A percentile compares a stretch with the other conserved stretches of the same genome.
Evolutionary conservation across 139 green algal genomes (phyloP).

Genomic region (Chlorella ohadii): DNA sequence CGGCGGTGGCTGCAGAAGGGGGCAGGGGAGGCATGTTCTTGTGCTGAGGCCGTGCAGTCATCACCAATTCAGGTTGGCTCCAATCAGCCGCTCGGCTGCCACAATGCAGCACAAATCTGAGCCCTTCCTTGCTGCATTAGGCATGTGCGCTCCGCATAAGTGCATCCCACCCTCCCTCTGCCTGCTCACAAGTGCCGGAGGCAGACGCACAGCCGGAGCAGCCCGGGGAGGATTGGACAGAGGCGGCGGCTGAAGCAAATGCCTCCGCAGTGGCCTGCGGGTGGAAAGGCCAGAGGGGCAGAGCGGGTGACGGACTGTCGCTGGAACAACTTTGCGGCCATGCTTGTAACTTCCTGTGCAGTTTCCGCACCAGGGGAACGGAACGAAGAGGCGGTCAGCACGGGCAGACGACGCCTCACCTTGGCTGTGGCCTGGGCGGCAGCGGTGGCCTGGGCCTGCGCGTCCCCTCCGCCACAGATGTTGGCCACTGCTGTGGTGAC

Average conservation of each 20-base stretch:
- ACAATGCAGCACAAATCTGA: background rate
- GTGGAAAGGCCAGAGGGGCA: too few species aligned
- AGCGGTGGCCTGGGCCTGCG: background rate
- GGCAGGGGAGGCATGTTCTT: background rate
- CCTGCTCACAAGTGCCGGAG: slow-evolving; percentile 19
- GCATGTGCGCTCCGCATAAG: too few species aligned
- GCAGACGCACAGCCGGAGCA: slow-evolving; percentile 19
- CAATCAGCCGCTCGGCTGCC: background rate
- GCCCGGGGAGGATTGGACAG: slow-evolving; percentile 10
- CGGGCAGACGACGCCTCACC: slow-evolving; percentile 11
- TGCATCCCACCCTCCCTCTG: too few species aligned
- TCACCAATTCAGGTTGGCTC: too few species aligned
- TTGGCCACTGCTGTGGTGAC: background rate
- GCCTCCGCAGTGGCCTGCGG: slow-evolving; percentile 8
- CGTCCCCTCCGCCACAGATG: slow-evolving; percentile 4
- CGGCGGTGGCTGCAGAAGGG: slow-evolving; percentile 7
- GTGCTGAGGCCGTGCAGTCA: too few species aligned
- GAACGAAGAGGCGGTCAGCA: slow-evolving; percentile 35
- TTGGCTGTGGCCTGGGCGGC: background rate
- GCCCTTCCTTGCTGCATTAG: too few species aligned
- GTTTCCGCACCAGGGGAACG: background rate
- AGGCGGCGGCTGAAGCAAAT: background rate
- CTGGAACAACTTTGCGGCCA: too few species aligned
- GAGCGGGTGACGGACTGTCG: too few species aligned
- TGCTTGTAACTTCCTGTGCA: too few species aligned